Base-by-base conservation (phyloP, 2,329 filamentous ascomycete genomes). In the Aulographum hederae region DNA sequence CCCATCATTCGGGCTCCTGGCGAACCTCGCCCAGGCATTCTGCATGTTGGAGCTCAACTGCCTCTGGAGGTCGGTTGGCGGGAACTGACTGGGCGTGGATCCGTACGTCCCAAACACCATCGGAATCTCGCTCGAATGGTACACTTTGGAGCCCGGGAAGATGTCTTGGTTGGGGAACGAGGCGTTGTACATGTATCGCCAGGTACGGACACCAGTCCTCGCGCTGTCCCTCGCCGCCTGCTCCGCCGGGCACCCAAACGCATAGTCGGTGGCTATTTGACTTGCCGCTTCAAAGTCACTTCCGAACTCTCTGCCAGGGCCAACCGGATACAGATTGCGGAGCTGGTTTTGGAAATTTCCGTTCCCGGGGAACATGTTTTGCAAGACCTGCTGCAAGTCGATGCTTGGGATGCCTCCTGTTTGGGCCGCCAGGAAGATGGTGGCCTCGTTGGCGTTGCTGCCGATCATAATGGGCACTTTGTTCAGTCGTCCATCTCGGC, bases 11-110 rank as follows among this genome's bases (percentile, higher is more conserved):
- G 52, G 52, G 33, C 54, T 46, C 38, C 50, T 52, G 3, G 50
- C 52, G 32, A 56, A 55, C 4, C 39, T 33, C 2, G 49, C 50
- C 51, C 52, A 55, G 0, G 43, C 41, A 12, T 39, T 39, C 32
- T 46, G 42, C 43, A 56, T 50, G 17, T 38, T 37, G 15, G 36
- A 37, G n/a, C 42, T 44, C 10, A 55, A 40, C 6, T 8, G 27
- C 15, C 8, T 14, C 27, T 28, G 27, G 8, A 8, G 27, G 8
- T n/a, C n/a, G 8, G 21, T 25, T 25, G 21, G 8, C 8, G 8
- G 8, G n/a, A 8, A 25, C 21, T 25, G 8, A 25, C n/a, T 25
- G 10, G 21, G 21, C 21, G 13, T 13, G 21, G 21, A 25, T 10
- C 21, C 21, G 6, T 21, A 36, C 16, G 34, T 35, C 10, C 34